Evolutionary conservation across 495 filamentous ascomycete genomes (phyloP).

Genomic region (Daldinia grandis): DNA sequence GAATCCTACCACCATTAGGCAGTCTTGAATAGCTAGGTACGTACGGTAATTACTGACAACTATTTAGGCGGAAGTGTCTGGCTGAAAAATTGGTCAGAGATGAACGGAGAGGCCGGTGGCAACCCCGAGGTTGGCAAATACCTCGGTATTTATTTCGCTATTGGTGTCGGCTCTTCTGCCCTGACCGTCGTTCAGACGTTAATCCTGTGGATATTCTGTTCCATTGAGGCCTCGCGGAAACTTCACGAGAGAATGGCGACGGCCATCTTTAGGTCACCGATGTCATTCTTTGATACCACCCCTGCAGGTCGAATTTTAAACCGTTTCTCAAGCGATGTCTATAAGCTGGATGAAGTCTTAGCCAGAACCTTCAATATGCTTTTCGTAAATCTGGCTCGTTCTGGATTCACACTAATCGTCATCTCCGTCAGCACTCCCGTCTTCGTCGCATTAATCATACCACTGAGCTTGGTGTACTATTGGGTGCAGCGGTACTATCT

Average conservation of each 20-base stretch:
- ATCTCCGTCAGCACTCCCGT: slow-evolving; percentile 83
- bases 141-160: slow-evolving; percentile 92
- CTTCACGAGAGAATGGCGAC: slow-evolving; percentile 98
- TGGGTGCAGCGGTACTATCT: slow-evolving; percentile 98
- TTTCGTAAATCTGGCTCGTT: slow-evolving; percentile 86
- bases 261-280: slow-evolving; percentile 96
- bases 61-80: slow-evolving; percentile 76
- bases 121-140: slow-evolving; percentile 87
- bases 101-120: slow-evolving; percentile 68
- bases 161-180: slow-evolving; percentile 87
- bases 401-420: slow-evolving; percentile 85
- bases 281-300: slow-evolving; percentile 99
- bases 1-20: slow-evolving; percentile 18
- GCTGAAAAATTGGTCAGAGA: slow-evolving; percentile 92
- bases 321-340: slow-evolving; percentile 96
- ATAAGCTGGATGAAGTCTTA: slow-evolving; percentile 93
- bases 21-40: not conserved
- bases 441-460: slow-evolving; percentile 82
- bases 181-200: slow-evolving; percentile 92
- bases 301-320: slow-evolving; percentile 97
- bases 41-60: slow-evolving; percentile 6
- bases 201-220: slow-evolving; percentile 99
- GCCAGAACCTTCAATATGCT: slow-evolving; percentile 93
- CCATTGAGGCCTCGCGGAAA: slow-evolving; percentile 96
- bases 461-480: slow-evolving; percentile 81